Evolutionary conservation across 192 early-diverging fungal species (phyloP).

Genomic region (Funneliformis geosporum): DNA sequence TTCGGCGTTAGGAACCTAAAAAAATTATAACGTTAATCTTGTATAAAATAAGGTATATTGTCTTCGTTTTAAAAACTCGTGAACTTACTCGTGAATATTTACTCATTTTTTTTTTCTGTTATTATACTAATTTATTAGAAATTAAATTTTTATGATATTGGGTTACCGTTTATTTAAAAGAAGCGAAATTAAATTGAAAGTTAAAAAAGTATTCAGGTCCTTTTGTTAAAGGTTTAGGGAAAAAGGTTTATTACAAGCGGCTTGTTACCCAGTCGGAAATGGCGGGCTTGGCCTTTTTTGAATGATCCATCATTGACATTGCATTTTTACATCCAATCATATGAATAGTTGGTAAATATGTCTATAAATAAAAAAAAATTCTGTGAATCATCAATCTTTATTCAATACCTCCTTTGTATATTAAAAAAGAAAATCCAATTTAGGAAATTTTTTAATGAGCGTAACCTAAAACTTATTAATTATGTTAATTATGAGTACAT

Average conservation of each 20-base stretch:
- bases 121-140: not conserved
- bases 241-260: not conserved
- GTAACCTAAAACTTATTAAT: no score
- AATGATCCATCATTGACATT: not conserved
- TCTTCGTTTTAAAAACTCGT: not conserved
- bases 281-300: not conserved
- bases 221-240: not conserved
- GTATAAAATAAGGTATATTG: no score
- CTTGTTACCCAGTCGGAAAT: not conserved
- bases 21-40: not conserved
- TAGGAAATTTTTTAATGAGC: no score
- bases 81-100: slow-evolving; percentile 22
- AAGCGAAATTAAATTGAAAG: not conserved
- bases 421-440: no score
- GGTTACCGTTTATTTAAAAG: not conserved
- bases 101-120: slow-evolving; percentile 3
- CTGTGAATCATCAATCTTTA: no score
- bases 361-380: not conserved
- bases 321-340: not conserved
- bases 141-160: not conserved
- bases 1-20: slow-evolving; percentile 20
- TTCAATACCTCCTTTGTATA: no score
- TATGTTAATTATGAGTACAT: no score
- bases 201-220: not conserved
- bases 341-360: not conserved